These are phyloP conservation scores for Fomitopsis palustris DNA, from an alignment of 1,284 basidiomycete species.

Conservation along the genomic window DNA sequence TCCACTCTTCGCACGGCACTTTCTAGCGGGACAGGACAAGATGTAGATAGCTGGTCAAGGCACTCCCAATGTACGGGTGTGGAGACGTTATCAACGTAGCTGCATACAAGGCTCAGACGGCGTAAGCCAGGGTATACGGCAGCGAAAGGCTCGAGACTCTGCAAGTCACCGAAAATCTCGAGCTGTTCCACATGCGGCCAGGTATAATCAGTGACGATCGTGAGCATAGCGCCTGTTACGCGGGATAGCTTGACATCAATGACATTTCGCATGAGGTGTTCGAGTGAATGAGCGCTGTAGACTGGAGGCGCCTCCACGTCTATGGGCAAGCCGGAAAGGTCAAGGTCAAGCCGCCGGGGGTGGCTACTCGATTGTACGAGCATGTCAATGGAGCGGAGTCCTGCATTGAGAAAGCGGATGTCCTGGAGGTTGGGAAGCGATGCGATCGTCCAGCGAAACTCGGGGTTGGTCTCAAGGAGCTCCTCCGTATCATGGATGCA, in stretches of 20 bases:
- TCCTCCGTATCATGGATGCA: not conserved
- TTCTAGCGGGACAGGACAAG: not conserved
- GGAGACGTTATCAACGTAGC: not conserved
- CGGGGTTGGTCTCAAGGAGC: not conserved
- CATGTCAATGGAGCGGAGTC: not conserved
- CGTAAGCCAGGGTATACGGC: not conserved
- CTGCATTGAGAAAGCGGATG: not conserved
- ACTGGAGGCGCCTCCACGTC: not conserved
- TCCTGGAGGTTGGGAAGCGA: not conserved
- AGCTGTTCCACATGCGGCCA: not conserved
- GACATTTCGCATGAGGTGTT: not conserved
- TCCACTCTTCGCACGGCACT: not conserved
- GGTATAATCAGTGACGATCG: not conserved
- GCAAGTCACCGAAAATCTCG: not conserved
- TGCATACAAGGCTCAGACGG: not conserved
- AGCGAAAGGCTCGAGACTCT: not conserved
- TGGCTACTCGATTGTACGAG: not conserved
- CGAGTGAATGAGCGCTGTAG: not conserved
- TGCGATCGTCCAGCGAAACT: not conserved
- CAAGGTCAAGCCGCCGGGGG: not conserved
- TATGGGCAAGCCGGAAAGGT: not conserved
- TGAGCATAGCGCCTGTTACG: not conserved
- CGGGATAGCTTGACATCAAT: not conserved
- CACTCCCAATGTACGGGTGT: not conserved
- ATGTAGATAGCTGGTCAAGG: not conserved